Conservation (phyloP, 2,329 filamentous ascomycete species). For the Pyrenophora teres region DNA sequence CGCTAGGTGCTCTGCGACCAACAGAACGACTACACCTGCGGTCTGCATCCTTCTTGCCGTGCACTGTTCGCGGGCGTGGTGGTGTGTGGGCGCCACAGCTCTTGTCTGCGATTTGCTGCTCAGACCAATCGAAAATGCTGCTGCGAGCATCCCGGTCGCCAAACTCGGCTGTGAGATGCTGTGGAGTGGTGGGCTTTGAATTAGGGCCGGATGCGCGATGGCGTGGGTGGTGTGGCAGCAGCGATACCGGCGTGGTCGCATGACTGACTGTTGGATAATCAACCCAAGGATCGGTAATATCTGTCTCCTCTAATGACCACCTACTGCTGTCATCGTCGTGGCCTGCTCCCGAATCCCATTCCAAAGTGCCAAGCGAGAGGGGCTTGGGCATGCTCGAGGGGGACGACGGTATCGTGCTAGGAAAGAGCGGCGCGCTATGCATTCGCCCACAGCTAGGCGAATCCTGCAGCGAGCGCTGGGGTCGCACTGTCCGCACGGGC, state of each 20-base stretch:
- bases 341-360: constrained; percentile 46
- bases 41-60: constrained; percentile 75
- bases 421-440: constrained; percentile 44
- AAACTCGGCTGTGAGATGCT: constrained; percentile 43
- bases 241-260: constrained; percentile 38
- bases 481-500: constrained; percentile 52
- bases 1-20: constrained; percentile 69
- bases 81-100: constrained; percentile 61
- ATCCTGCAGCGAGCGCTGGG: constrained; percentile 43
- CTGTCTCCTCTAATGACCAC: constrained; percentile 50
- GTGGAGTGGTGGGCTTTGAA: constrained; percentile 47
- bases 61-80: constrained; percentile 73
- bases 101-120: constrained; percentile 67
- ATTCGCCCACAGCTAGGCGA: constrained; percentile 42
- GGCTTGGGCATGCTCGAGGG: constrained; percentile 52
- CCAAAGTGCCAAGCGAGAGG: constrained; percentile 48
- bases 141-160: constrained; percentile 57
- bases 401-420: constrained; percentile 50
- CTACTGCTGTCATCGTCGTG: constrained; percentile 48
- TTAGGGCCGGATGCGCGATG: constrained; percentile 37
- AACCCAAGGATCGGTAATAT: constrained; percentile 46
- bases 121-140: constrained; percentile 80
- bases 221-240: constrained; percentile 40
- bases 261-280: constrained; percentile 45
- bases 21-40: constrained; percentile 70